Conservation (phyloP, 1,139 yeast species). For the Yamadazyma buinensis region DNA sequence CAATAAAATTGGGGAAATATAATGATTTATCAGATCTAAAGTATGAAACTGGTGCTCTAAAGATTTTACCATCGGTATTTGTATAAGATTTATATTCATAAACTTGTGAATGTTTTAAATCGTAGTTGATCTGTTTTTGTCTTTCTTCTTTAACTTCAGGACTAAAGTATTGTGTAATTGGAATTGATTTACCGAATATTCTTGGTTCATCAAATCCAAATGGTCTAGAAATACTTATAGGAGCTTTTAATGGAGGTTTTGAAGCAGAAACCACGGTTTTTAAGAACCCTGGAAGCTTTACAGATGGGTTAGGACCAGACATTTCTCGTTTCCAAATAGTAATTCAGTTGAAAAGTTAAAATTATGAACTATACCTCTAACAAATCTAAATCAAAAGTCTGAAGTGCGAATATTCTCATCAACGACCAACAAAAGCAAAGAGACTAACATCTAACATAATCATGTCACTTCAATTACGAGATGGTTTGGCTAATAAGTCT, state of each 20-base stretch:
- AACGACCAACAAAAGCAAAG: neutral
- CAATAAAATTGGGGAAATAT: slow-evolving; percentile 82
- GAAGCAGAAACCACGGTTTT: slow-evolving; percentile 26
- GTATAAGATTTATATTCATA: slow-evolving; percentile 77
- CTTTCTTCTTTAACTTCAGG: slow-evolving; percentile 50
- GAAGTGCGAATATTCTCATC: neutral
- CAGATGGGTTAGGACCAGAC: slow-evolving; percentile 1
- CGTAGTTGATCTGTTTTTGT: slow-evolving; percentile 58
- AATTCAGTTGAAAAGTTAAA: no score
- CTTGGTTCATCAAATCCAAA: slow-evolving; percentile 27
- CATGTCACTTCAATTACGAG: slow-evolving; percentile 56
- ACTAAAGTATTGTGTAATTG: slow-evolving; percentile 24
- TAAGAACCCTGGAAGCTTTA: slow-evolving; percentile 22
- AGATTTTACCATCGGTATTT: slow-evolving; percentile 80
- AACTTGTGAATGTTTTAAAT: slow-evolving; percentile 82
- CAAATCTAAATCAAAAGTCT: no score
- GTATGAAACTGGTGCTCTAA: slow-evolving; percentile 72
- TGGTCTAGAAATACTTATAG: slow-evolving; percentile 32
- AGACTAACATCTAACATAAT: no score
- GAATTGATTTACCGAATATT: neutral
- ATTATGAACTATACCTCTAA: no score
- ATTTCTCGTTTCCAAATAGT: no score
- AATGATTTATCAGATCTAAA: slow-evolving; percentile 73
- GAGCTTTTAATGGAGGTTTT: slow-evolving; percentile 26
- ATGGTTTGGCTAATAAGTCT: slow-evolving; percentile 55